Percentiles rank a stretch among this genome's conserved stretches.
phyloP scores from a whole-genome alignment of 106 monocot species.

The Xerophyta viscosa region DNA sequence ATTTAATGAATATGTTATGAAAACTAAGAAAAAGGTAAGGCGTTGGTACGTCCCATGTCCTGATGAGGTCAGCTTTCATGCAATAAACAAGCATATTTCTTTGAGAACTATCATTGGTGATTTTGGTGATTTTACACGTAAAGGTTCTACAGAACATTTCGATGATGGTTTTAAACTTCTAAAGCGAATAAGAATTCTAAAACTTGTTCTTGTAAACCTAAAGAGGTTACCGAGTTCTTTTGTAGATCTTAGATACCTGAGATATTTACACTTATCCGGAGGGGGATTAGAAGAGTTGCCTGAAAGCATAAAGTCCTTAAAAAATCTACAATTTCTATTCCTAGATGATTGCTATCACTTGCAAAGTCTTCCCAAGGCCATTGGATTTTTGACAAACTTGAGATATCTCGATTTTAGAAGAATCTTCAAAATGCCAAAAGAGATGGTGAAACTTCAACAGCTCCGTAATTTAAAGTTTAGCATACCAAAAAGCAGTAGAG shows the following conservation, averaged over 20 bases:
- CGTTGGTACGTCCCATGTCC: neutral
- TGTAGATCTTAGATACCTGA: slow-evolving; percentile 20
- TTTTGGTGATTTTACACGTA: neutral
- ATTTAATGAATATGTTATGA: neutral
- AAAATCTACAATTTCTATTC: slow-evolving; percentile 15
- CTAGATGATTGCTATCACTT: slow-evolving; percentile 15
- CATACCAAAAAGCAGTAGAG: neutral
- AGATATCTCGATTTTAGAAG: slow-evolving; percentile 13
- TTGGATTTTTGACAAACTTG: slow-evolving; percentile 10
- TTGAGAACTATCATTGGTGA: slow-evolving; percentile 20
- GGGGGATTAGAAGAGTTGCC: slow-evolving; percentile 25
- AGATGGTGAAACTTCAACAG: slow-evolving; percentile 11
- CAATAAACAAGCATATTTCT: slow-evolving; percentile 11
- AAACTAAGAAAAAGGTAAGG: neutral
- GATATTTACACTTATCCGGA: slow-evolving; percentile 20
- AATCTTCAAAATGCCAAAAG: slow-evolving; percentile 10
- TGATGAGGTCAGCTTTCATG: neutral
- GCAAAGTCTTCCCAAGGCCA: slow-evolving; percentile 14
- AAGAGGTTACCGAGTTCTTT: slow-evolving; percentile 19
- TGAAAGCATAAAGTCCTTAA: slow-evolving; percentile 22
- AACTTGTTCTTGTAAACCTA: slow-evolving; percentile 5
- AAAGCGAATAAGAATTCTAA: slow-evolving; percentile 15
- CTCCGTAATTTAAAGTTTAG: slow-evolving; percentile 13
- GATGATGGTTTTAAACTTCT: slow-evolving; percentile 12
- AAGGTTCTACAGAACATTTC: neutral